Evolutionary conservation across 495 filamentous ascomycete species (phyloP).

Genomic region (Chaetomium fimeti): DNA sequence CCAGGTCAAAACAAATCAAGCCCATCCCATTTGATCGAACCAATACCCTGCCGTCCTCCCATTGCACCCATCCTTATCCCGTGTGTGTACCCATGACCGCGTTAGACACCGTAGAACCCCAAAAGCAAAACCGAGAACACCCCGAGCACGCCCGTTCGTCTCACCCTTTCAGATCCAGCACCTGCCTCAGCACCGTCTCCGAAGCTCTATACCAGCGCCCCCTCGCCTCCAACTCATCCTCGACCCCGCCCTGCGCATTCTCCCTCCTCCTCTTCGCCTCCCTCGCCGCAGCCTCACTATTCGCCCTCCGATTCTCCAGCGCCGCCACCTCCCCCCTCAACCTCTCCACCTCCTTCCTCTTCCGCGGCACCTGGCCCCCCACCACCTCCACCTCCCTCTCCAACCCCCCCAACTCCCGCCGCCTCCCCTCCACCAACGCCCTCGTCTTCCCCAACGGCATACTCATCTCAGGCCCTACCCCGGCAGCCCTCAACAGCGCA

Average conservation of each 20-base stretch:
- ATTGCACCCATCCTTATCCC: background rate
- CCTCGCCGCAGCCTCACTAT: constrained; percentile 64
- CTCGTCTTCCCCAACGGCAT: constrained; percentile 61
- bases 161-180: constrained; percentile 51
- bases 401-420: constrained; percentile 61
- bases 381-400: constrained; percentile 67
- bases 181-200: constrained; percentile 63
- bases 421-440: constrained; percentile 56
- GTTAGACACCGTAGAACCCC: background rate
- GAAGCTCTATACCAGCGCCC: constrained; percentile 78
- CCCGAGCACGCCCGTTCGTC: background rate
- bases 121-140: background rate
- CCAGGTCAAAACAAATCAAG: background rate
- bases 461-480: constrained; percentile 41
- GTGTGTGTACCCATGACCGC: constrained; percentile 1
- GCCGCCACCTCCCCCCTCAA: constrained; percentile 68
- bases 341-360: constrained; percentile 68
- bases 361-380: constrained; percentile 63
- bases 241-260: constrained; percentile 57
- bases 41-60: background rate
- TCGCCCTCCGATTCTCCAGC: constrained; percentile 68
- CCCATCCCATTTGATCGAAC: background rate
- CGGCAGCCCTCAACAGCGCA: constrained; percentile 27
- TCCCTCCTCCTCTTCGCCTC: constrained; percentile 81
- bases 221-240: constrained; percentile 77